Base-by-base conservation (phyloP, 2,329 filamentous ascomycete genomes). In the Teratosphaeria nubilosa region DNA sequence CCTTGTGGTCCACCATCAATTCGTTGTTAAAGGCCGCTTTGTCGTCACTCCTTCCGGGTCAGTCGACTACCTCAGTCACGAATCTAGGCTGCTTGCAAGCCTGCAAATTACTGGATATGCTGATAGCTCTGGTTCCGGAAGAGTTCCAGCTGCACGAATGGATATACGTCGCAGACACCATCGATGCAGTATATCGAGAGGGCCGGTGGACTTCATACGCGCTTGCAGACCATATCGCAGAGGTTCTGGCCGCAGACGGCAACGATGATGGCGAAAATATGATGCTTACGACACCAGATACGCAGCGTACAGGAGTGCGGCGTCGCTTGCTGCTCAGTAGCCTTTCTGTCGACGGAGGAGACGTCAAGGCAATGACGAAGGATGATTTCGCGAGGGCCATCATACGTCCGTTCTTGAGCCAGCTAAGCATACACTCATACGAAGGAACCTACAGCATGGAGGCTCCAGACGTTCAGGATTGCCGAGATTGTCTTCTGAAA, bases 71-170 rank as follows among this genome's bases (percentile, higher is more conserved):
- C 81, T 6, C 88, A 11, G 96, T 90, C 74, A 89, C 83, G 68
- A 87, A 90, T 64, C 76, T 84, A 2, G 85, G 88, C 2, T 77
- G 96, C 16, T 76, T 99, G 2, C 92, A 99, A 72, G 91, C 91
- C 0, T 96, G 91, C 75, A 99, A 97, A 70, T 80, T 99, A 2
- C 81, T 99, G 3, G 94, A 99, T 68, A 78, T 91, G 22, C 79
- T 99, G n/a, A 82, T 97, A 14, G 86, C 90, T 51, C 79, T 91
- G 7, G 87, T 88, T 4, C 92, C 91, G 0, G 94, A 99, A 65
- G 94, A 99, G 71, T 99, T 97, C 74, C 94, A 97, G 73, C 82
- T 97, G n/a, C 87, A 95, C 68, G 90, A 96, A 76, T 99, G 94
- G 94, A 83, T 97, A 3, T 99, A 96, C 72, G 86, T 99, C 57